A percentile compares a stretch with the other conserved stretches of the same genome.
These are phyloP conservation scores for Verticillium nonalfalfae DNA, from an alignment of 2,329 filamentous ascomycete species.

Conservation along the genomic window DNA sequence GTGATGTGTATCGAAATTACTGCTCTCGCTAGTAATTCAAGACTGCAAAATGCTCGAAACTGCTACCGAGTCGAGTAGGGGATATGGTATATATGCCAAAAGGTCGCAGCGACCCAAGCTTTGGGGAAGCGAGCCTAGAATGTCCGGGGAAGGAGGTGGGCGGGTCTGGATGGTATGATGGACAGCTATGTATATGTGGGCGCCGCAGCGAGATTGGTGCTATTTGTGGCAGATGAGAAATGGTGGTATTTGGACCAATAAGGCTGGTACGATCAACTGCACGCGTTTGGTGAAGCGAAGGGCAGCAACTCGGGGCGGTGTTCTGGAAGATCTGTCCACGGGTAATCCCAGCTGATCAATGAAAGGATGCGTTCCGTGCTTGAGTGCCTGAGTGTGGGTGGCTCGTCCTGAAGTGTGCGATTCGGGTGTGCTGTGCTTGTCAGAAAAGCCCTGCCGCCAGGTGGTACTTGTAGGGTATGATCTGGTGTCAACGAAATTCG, in stretches of 20 bases:
- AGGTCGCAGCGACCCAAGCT: background rate
- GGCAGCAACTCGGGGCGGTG: background rate
- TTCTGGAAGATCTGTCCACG: constrained; percentile 7
- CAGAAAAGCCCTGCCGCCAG: constrained; percentile 8
- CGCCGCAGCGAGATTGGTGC: constrained; percentile 10
- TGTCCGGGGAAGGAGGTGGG: constrained; percentile 2
- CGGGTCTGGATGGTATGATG: constrained; percentile 7
- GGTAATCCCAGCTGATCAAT: background rate
- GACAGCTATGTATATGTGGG: background rate
- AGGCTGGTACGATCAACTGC: constrained; percentile 4
- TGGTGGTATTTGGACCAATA: constrained; percentile 8
- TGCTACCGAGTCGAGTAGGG: constrained; percentile 1
- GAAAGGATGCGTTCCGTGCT: background rate
- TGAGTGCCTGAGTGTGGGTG: constrained; percentile 8
- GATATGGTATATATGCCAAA: constrained; percentile 3
- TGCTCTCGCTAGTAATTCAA: background rate
- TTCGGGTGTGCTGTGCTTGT: background rate
- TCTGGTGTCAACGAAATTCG: constrained; percentile 9
- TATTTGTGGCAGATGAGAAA: constrained; percentile 10
- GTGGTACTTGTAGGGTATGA: constrained; percentile 2
- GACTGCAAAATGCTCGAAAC: background rate
- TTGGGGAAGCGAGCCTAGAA: background rate
- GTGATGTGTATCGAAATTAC: background rate
- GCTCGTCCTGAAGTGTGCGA: background rate
- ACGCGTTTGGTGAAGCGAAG: background rate